These are phyloP conservation scores for Xylariales sp. DNA, from an alignment of 2,329 filamentous ascomycete genomes.

Conservation along the genomic window DNA sequence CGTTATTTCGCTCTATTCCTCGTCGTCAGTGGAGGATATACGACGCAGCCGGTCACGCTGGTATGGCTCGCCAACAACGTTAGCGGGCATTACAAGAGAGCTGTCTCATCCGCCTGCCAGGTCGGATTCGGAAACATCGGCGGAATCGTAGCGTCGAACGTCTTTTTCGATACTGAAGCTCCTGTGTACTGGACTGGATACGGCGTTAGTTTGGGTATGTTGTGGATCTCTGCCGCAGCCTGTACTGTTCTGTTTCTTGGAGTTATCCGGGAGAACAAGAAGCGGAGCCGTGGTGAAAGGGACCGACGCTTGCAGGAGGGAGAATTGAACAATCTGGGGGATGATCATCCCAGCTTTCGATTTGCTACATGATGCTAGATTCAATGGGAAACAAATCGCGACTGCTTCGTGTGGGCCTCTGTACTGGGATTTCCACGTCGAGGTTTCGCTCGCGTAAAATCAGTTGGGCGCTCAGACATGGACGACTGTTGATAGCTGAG, in stretches of 20 bases:
- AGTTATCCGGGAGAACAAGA: constrained; percentile 31
- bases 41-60: constrained; percentile 49
- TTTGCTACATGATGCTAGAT: too few relatives aligned
- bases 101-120: constrained; percentile 47
- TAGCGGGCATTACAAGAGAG: constrained; percentile 53
- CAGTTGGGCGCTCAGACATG: too few relatives aligned
- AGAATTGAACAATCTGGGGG: too few relatives aligned
- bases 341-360: too few relatives aligned
- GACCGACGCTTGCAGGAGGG: too few relatives aligned
- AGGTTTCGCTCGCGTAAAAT: too few relatives aligned
- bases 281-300: too few relatives aligned
- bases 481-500: too few relatives aligned
- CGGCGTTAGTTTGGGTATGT: constrained; percentile 38
- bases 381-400: too few relatives aligned
- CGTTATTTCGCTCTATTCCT: constrained; percentile 53
- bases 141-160: constrained; percentile 46
- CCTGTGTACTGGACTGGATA: constrained; percentile 48
- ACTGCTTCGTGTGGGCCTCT: too few relatives aligned
- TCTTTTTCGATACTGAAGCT: constrained; percentile 42
- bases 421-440: too few relatives aligned
- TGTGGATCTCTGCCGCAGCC: constrained; percentile 38
- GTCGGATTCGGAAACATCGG: constrained; percentile 46
- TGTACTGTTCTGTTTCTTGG: constrained; percentile 24
- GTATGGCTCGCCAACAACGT: constrained; percentile 55
- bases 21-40: constrained; percentile 48